These are phyloP conservation scores for Suzukiozyma palmioleophila DNA, from an alignment of 1,139 yeast species.

Conservation along the genomic window DNA sequence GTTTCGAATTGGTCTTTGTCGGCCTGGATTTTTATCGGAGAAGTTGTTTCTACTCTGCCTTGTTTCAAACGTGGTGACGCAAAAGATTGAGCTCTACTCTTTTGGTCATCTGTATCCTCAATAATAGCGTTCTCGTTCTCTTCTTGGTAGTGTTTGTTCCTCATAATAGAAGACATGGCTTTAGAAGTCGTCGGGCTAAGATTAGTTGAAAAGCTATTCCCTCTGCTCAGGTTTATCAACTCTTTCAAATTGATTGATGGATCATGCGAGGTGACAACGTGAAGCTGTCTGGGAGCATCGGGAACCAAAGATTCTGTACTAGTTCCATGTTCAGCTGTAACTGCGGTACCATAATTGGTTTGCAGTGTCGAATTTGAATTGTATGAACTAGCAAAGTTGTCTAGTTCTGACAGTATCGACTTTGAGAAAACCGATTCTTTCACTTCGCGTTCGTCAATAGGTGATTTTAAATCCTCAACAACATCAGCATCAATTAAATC, in stretches of 20 bases:
- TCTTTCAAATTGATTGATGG: conserved; percentile 23
- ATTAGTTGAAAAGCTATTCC: conserved; percentile 16
- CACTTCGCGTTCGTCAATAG: neutral
- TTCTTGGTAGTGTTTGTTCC: conserved; percentile 10
- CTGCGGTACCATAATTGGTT: conserved; percentile 31
- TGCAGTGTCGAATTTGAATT: conserved; percentile 44
- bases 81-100: no score
- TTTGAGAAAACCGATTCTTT: conserved; percentile 15
- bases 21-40: conserved; percentile 4
- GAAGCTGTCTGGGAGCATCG: conserved; percentile 2
- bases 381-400: conserved; percentile 40
- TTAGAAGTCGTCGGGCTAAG: conserved; percentile 16
- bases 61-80: no score
- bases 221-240: conserved; percentile 19
- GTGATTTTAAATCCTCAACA: conserved; percentile 3
- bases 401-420: conserved; percentile 39
- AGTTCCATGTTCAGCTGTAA: conserved; percentile 1
- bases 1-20: conserved; percentile 5
- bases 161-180: conserved; percentile 13
- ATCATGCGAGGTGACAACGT: conserved; percentile 6
- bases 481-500: neutral
- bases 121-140: conserved; percentile 14
- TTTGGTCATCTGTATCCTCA: conserved; percentile 13
- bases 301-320: conserved; percentile 5
- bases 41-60: neutral